A percentile compares a stretch with the other conserved stretches of the same genome.
Conservation (phyloP, 305 asterid species). For the Fraxinus baroniana region DNA sequence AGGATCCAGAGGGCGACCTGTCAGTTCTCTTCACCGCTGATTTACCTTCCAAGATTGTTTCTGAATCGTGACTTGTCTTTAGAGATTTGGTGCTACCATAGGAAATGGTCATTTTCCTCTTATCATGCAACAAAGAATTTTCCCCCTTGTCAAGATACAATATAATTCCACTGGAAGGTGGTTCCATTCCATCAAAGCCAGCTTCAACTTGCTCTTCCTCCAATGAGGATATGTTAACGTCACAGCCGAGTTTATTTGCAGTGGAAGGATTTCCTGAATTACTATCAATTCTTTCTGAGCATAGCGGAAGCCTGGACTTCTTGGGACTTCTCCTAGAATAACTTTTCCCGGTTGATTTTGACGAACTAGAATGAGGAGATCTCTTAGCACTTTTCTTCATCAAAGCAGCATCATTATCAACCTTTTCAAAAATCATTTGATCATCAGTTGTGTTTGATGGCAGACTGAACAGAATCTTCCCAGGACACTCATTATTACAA, state of each 20-base stretch:
- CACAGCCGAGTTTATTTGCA: conserved; percentile 28
- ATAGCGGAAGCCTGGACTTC: conserved; percentile 35
- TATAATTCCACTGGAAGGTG: conserved; percentile 35
- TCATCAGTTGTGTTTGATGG: not conserved
- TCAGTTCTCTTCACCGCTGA: conserved; percentile 17
- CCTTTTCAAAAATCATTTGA: conserved; percentile 24
- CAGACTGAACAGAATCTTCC: conserved; percentile 17
- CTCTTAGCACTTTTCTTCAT: conserved; percentile 40
- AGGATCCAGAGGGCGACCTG: conserved; percentile 17
- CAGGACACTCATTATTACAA: conserved; percentile 32
- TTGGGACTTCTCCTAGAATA: conserved; percentile 31
- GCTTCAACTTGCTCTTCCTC: conserved; percentile 29
- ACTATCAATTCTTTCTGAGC: conserved; percentile 33
- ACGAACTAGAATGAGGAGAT: conserved; percentile 34
- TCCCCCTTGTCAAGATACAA: conserved; percentile 35
- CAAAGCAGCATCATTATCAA: conserved; percentile 33
- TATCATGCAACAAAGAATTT: conserved; percentile 13
- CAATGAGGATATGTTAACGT: conserved; percentile 25
- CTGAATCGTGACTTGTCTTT: conserved; percentile 29
- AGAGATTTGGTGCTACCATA: conserved; percentile 40
- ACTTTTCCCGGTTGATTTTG: conserved; percentile 36
- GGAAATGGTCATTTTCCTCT: conserved; percentile 39
- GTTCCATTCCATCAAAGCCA: conserved; percentile 30
- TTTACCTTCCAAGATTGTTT: conserved; percentile 26
- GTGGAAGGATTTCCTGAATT: conserved; percentile 33